Evolutionary conservation across 2,329 filamentous ascomycete genomes (phyloP), one percentile per base, ranked within the genome.

Genomic region (Botryosphaeria dothidea): DNA sequence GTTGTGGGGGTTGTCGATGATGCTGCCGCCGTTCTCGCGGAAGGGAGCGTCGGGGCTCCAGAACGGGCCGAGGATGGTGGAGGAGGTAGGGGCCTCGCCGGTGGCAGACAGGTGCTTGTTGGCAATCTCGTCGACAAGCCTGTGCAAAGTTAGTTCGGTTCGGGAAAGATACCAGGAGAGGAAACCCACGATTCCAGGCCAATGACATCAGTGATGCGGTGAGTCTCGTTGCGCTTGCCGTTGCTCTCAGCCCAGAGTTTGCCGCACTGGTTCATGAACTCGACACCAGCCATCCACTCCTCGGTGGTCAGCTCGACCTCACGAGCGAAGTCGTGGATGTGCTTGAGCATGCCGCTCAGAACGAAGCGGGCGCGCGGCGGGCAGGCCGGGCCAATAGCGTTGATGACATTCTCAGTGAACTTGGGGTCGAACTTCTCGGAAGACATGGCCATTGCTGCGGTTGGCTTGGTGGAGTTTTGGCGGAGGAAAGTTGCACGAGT

Each of bases 241-340:
- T 84, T 84, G 68, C 85, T 90, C 56, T 60, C 56, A 11, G 56
- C 9, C 56, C 56, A 60, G 64, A 87, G 85, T 77, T 91, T 87
- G 67, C 91, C 90, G 67, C 92, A 85, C 51, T 86, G 84, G 81
- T 93, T 93, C 79, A 93, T 80, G 75, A 90, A 92, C 72, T 90
- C 83, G 64, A 93, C 89, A 62, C 90, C 91, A 4, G 86, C 79
- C 78, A 92, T 85, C 90, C 90, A 93, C 79, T 93, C 91, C 62
- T 91, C 90, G 38, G 87, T 83, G 23, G 88, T 92, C 57, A 93
- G 85, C 79, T 93, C 90, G 69, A 91, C 86, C 73, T 93, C 91
- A 66, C 90, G 88, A 65, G 87, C 85, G 75, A 93, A 93, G 79
- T 92, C 90, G 81, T 93, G 91, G 66, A 93, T 83, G 80, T 93